Base-by-base conservation (phyloP, 208 protist genomes). In the Blastocrithidia nonstop region DNA sequence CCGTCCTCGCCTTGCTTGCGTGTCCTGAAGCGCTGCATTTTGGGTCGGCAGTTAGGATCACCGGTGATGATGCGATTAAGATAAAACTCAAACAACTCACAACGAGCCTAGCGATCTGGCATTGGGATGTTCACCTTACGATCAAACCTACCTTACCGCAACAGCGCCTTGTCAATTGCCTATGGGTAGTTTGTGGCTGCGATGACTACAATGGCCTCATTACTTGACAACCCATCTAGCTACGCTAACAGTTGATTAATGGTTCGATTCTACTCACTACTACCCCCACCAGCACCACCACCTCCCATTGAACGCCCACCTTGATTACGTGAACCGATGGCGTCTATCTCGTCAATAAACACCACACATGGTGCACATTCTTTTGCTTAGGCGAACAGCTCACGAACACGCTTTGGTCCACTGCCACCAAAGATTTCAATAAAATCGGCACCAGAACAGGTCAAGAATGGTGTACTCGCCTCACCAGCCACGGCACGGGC, bases 321-420 rank as follows among this genome's bases (percentile, higher is more conserved):
- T 39, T 76, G 63, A 51, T 80, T 93, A 24, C 68, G 76, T 11
- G 74, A 89, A 6, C 96, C 97, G 33, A 99, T 90, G 11, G 97
- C 96, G 68, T 99, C 97, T 50, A 99, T 98, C 50, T 99, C 97
- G 62, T 99, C 97, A 38, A 98, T 98, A 58, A 98, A 98, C 20
- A 98, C 81, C 39, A 98, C 96, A 41, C 89, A 96, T 9, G 95
- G 96, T 7, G 92, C 77, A 20, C 73, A 91, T 54, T 95, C 78
- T 55, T 93, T 80, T 0, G 96, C 97, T 64, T 97, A 72, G 19
- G 54, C 54, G 60, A 98, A 98, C 9, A 98, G 77, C 50, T 99
- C 94, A 21, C 96, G 87, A 26, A 98, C 94, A 4, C 96, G 70
- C 45, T 92, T 80, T 8, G 93, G 93, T 2, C 93, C 93, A 52